Evolutionary conservation across 2,329 filamentous ascomycete species (phyloP).

Genomic region (Colletotrichum aenigma): DNA sequence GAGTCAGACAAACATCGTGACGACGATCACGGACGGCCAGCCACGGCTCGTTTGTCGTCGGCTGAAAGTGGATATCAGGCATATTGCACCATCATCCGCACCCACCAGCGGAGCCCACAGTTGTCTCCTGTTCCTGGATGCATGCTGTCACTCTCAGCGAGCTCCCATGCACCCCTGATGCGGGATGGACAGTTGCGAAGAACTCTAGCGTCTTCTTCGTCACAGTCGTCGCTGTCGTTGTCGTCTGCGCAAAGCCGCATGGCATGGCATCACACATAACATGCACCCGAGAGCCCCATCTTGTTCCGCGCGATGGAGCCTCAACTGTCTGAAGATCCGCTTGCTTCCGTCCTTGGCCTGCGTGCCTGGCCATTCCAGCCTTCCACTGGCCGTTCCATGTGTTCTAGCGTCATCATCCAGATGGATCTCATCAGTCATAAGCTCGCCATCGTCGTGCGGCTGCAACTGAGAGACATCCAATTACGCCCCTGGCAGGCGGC

Average conservation of each 20-base stretch:
- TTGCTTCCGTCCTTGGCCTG: conserved; percentile 16
- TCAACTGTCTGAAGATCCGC: conserved; percentile 12
- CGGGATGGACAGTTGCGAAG: not conserved
- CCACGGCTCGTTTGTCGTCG: conserved; percentile 19
- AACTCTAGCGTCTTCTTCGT: not conserved
- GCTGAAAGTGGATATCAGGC: conserved; percentile 16
- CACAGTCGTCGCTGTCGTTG: not conserved
- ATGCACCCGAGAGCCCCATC: conserved; percentile 9
- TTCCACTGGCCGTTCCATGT: conserved; percentile 13
- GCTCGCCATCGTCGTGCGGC: conserved; percentile 15
- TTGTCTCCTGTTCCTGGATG: conserved; percentile 4
- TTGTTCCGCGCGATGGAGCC: conserved; percentile 14
- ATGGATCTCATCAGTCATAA: conserved; percentile 23
- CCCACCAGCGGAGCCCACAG: not conserved
- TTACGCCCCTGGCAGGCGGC: not conserved
- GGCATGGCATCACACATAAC: not conserved
- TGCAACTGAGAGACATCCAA: conserved; percentile 2
- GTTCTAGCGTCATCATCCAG: conserved; percentile 3
- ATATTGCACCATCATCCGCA: conserved; percentile 3
- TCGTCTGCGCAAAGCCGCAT: not conserved
- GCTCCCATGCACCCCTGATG: not conserved
- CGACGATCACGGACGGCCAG: conserved; percentile 1
- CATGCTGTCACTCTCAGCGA: not conserved
- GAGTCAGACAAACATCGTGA: not conserved
- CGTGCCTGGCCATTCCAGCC: conserved; percentile 7